A percentile compares a stretch with the other conserved stretches of the same genome.
Evolutionary conservation across 2,329 filamentous ascomycete species (phyloP).

Genomic region (Fusarium sp.): DNA sequence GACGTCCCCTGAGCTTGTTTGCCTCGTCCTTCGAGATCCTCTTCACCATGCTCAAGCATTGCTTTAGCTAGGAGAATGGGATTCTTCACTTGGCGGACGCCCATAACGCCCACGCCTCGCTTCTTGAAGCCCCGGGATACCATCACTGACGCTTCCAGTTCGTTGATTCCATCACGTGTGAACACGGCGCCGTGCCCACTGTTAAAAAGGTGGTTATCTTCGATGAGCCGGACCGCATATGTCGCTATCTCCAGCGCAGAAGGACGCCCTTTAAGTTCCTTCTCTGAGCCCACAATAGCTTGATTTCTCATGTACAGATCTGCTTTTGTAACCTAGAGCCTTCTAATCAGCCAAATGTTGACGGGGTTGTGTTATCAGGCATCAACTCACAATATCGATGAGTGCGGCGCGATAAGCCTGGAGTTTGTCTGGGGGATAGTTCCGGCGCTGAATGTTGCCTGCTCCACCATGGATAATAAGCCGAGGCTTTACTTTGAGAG

Average conservation of each 20-base stretch:
- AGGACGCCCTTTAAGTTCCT: slow-evolving; percentile 46
- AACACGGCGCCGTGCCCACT: slow-evolving; percentile 87
- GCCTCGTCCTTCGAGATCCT: slow-evolving; percentile 61
- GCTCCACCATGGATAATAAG: slow-evolving; percentile 81
- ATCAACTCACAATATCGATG: slow-evolving; percentile 66
- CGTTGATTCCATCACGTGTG: slow-evolving; percentile 83
- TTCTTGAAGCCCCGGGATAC: slow-evolving; percentile 79
- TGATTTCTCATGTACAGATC: slow-evolving; percentile 58
- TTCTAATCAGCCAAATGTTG: not conserved
- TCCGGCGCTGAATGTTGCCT: slow-evolving; percentile 73
- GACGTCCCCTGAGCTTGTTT: not conserved
- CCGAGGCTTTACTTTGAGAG: slow-evolving; percentile 60
- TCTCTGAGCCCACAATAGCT: slow-evolving; percentile 10
- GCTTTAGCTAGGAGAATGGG: slow-evolving; percentile 80
- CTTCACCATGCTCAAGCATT: slow-evolving; percentile 76
- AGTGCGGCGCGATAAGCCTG: slow-evolving; percentile 70
- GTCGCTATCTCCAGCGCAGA: slow-evolving; percentile 80
- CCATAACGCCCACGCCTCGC: slow-evolving; percentile 81
- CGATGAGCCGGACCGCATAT: slow-evolving; percentile 79
- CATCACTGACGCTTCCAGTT: slow-evolving; percentile 91
- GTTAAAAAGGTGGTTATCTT: slow-evolving; percentile 88
- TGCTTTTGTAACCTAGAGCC: slow-evolving; percentile 57
- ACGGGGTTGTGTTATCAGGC: no score
- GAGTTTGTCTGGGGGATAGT: slow-evolving; percentile 69
- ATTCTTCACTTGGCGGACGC: slow-evolving; percentile 80